A percentile compares a stretch with the other conserved stretches of the same genome.
Conservation (phyloP, 2,329 filamentous ascomycete species). For the Didymella arachidicola region DNA sequence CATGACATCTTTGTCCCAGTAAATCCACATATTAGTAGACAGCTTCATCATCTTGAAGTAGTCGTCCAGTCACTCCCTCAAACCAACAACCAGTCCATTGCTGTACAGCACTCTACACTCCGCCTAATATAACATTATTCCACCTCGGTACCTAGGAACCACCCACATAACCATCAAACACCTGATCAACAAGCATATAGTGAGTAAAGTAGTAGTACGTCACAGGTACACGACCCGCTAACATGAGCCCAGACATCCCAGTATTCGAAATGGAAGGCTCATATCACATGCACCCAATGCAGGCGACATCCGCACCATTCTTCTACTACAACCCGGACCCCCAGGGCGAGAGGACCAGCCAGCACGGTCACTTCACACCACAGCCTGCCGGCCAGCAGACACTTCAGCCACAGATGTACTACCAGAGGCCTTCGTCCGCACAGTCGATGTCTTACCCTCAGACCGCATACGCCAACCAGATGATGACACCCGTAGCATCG, state of each 20-base stretch:
- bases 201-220: constrained; percentile 21
- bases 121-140: constrained; percentile 38
- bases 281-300: constrained; percentile 60
- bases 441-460: constrained; percentile 63
- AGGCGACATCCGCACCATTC: constrained; percentile 76
- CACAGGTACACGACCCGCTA: not conserved
- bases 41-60: constrained; percentile 49
- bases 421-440: constrained; percentile 66
- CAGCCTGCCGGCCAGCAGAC: constrained; percentile 51
- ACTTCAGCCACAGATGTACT: constrained; percentile 57
- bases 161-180: constrained; percentile 20
- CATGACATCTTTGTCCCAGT: constrained; percentile 43
- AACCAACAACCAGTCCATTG: constrained; percentile 29
- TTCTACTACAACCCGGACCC: constrained; percentile 87
- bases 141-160: constrained; percentile 23
- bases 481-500: constrained; percentile 78
- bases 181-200: constrained; percentile 23
- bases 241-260: constrained; percentile 31
- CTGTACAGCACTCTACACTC: constrained; percentile 33
- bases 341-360: constrained; percentile 69
- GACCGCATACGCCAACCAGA: constrained; percentile 65
- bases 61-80: constrained; percentile 54
- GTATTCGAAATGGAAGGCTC: constrained; percentile 69
- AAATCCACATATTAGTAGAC: constrained; percentile 51
- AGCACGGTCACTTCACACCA: constrained; percentile 78